Base-by-base conservation (phyloP, 176 grass and related monocot genomes). In the Chrysopogon serrulatus region DNA sequence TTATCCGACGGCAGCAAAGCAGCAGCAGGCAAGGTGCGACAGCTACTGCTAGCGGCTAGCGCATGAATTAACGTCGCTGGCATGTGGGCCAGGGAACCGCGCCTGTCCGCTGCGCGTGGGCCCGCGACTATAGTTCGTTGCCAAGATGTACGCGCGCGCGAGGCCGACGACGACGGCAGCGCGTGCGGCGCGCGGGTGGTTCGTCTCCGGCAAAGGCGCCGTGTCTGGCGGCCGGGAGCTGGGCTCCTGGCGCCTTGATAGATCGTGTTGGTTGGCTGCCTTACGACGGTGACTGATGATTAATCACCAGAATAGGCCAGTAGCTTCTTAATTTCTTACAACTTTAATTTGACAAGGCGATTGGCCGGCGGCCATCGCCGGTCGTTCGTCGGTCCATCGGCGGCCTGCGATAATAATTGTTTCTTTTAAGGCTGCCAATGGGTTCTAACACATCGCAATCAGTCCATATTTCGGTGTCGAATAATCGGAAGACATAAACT, bases 161-260 rank as follows among this genome's bases (percentile, higher is more conserved):
- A 6, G 6, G 16, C 1, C 53, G 53, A n/a, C n/a, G n/a, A n/a
- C 6, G 7, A 2, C 21, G 21, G 8, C 21, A 6, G 1, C 0
- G 18, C 28, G 5, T 19, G 61, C 61, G 53, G 53, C 2, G 53
- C 2, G 53, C n/a, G n/a, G 63, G 65, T 14, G 45, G 53, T n/a
- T 67, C 84, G 76, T 73, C 84, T 56, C 77, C 77, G 59, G 47
- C 68, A 12, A 65, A n/a, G 67, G 6, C 56, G 44, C 69, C 80
- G 74, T 78, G 81, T 83, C 81, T 31, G 71, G 71, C 64, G 82
- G 82, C 34, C 62, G 59, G 85, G 78, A 81, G 57, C 68, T 85
- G 15, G 63, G 3, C 2, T 18, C 36, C 56, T 68, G 15, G 49
- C 27, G 32, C 16, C 72, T 40, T 42, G 30, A 33, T 34, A 17